Base-by-base conservation (phyloP, 495 filamentous ascomycete species). In the Aspergillus sparsus region DNA sequence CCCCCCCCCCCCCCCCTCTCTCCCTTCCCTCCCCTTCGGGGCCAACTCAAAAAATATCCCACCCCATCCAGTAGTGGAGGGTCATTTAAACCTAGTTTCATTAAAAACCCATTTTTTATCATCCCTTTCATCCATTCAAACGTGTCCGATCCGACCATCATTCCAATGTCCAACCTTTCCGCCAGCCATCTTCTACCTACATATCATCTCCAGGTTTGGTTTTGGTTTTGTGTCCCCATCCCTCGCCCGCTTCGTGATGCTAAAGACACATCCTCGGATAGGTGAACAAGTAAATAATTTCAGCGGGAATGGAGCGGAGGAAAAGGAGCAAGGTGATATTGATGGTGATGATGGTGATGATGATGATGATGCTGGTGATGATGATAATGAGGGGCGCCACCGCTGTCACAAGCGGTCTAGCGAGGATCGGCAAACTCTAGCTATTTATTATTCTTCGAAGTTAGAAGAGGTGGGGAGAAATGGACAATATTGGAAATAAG, bases 381-480 rank as follows among this genome's bases (percentile, higher is more conserved):
- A 27, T 27, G 21, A 27, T 27, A 27, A 27, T 27, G 46, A 33
- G 16, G 49, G 50, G 56, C 60, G 56, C 60, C 27, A 36, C 27
- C 63, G 39, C 53, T 66, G 59, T 64, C 62, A 66, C 58, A 55
- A 68, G 66, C 55, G 57, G 57, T 65, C 57, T 57, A 56, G 51
- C 52, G 60, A 61, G 34, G 64, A 76, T 74, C 72, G 66, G 61
- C 74, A 72, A 63, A 65, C 60, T 63, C 53, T 63, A 53, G 47
- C 53, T 35, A 52, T 55, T 39, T 9, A 31, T 37, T 44, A 9
- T 21, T 50, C 54, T 46, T 15, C 34, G 11, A 16, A 33, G 21
- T n/a, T 46, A 13, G 11, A 41, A 41, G 37, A n/a, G 50, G 50
- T 8, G 50, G 27, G 50, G 50, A 3, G 21, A 27, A 27, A 27